Base-by-base conservation (phyloP, 805 yeast species). In the Naumovozyma baii region DNA sequence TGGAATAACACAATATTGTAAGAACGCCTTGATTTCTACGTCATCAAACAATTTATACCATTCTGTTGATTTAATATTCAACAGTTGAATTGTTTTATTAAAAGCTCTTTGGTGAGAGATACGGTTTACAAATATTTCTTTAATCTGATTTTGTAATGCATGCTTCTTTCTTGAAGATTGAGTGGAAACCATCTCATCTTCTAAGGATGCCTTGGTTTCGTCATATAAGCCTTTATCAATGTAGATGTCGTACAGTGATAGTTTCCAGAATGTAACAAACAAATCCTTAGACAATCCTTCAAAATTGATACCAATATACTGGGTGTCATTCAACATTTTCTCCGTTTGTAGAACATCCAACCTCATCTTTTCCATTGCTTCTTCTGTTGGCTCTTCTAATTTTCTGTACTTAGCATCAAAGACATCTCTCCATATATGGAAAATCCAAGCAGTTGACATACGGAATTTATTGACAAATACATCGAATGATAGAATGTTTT, bases 1-100 rank as follows among this genome's bases (percentile, higher is more conserved):
- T 9, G 95, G 96, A 10, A 87, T 59, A 5, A 85, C 49, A 57
- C 95, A 85, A 39, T 61, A 57, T 44, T 80, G 79, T 28, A 85
- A 53, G 36, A 85, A 73, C 1, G 53, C 37, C 20, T 46, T 45
- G 10, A 62, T 47, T 30, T 61, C 62, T 3, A 46, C 46, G 1
- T 30, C 38, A 1, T 51, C 31, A 14, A 51, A 44, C 4, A 34
- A 35, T 3, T 48, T 39, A 8, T 26, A 36, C 59, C 60, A 55
- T 0, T 3, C 13, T 1, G 18, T 18, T 3, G 50, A 26, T 16
- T 42, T 41, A n/a, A 36, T 37, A 4, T 34, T 19, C 5, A 59
- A 33, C 2, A 34, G 2, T 8, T 35, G 33, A 10, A 31, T 37
- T 3, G 45, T 43, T 5, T 40, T 43, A 12, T 45, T 42, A 38